phyloP scores from a whole-genome alignment of 371 early-diverging fungal species.

The Apophysomyces trapeziformis region DNA sequence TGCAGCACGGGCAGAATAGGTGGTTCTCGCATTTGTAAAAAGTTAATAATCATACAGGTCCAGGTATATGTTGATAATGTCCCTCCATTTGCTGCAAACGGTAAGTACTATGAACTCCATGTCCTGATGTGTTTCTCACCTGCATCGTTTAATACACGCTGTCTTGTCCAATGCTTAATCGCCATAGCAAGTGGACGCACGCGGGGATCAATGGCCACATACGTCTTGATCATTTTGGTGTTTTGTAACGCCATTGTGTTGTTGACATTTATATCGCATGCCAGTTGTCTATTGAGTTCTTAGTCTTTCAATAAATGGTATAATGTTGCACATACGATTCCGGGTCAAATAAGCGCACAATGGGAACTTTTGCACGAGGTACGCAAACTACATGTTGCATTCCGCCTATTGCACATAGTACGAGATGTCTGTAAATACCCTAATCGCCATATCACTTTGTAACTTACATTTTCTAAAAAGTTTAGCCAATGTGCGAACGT shows the following conservation, averaged over 20 bases:
- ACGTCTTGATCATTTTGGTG: conserved; percentile 76
- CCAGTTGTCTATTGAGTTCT: conserved; percentile 40
- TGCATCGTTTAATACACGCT: conserved; percentile 74
- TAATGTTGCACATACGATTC: conserved; percentile 52
- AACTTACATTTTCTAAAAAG: conserved; percentile 38
- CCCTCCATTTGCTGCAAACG: conserved; percentile 79
- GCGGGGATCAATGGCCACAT: conserved; percentile 79
- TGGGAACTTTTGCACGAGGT: conserved; percentile 68
- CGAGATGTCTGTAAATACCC: not conserved
- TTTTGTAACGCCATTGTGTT: conserved; percentile 81
- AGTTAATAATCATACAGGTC: conserved; percentile 89
- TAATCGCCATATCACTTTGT: not conserved
- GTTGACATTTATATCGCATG: conserved; percentile 88
- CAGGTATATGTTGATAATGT: conserved; percentile 93
- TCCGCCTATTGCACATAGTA: conserved; percentile 43
- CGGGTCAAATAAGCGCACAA: conserved; percentile 65
- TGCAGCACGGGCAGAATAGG: conserved; percentile 90
- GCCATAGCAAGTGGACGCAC: conserved; percentile 77
- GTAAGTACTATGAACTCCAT: conserved; percentile 5
- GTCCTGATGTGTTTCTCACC: conserved; percentile 29
- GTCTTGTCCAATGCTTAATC: conserved; percentile 84
- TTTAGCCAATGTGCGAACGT: conserved; percentile 49
- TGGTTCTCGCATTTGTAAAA: conserved; percentile 87
- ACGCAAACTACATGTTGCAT: conserved; percentile 60
- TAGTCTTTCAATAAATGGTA: not conserved